Conservation (phyloP, 2,329 filamentous ascomycete species). For the Penicillium sp. region DNA sequence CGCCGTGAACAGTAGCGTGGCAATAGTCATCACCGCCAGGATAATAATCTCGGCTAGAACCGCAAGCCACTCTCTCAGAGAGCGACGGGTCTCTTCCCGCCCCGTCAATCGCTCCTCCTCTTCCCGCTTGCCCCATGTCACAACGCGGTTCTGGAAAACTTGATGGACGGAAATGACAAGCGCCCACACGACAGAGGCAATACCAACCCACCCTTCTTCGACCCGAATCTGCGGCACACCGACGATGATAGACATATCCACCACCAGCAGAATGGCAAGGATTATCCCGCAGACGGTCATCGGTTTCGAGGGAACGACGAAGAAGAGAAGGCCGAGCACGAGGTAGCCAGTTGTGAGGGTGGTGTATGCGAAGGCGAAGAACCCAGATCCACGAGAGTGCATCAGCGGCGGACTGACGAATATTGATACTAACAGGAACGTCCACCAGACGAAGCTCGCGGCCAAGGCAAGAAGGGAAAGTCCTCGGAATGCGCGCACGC, state of each 20-base stretch:
- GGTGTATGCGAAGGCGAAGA: slow-evolving; percentile 83
- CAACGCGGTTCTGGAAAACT: slow-evolving; percentile 74
- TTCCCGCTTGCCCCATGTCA: slow-evolving; percentile 87
- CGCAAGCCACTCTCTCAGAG: slow-evolving; percentile 78
- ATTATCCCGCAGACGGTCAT: slow-evolving; percentile 73
- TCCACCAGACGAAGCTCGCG: slow-evolving; percentile 88
- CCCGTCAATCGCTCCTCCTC: slow-evolving; percentile 93
- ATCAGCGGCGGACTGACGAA: slow-evolving; percentile 90
- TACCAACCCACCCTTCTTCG: slow-evolving; percentile 92
- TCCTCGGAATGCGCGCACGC: slow-evolving; percentile 76
- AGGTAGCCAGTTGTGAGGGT: slow-evolving; percentile 76
- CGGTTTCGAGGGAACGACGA: slow-evolving; percentile 76
- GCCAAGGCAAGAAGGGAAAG: slow-evolving; percentile 74
- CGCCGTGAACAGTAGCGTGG: slow-evolving; percentile 73
- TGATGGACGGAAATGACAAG: slow-evolving; percentile 78
- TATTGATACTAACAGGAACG: slow-evolving; percentile 79
- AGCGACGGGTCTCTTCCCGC: slow-evolving; percentile 79
- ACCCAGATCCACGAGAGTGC: slow-evolving; percentile 85
- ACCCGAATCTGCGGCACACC: slow-evolving; percentile 71
- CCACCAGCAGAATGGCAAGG: slow-evolving; percentile 65
- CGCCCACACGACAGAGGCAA: slow-evolving; percentile 81
- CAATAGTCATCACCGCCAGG: slow-evolving; percentile 67
- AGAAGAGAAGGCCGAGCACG: slow-evolving; percentile 79
- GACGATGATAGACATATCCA: slow-evolving; percentile 78
- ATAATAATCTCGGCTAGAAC: slow-evolving; percentile 74